A percentile compares a stretch with the other conserved stretches of the same genome.
These are phyloP conservation scores for Phaeophleospora eucalypticola DNA, from an alignment of 2,329 filamentous ascomycete species.

Conservation along the genomic window DNA sequence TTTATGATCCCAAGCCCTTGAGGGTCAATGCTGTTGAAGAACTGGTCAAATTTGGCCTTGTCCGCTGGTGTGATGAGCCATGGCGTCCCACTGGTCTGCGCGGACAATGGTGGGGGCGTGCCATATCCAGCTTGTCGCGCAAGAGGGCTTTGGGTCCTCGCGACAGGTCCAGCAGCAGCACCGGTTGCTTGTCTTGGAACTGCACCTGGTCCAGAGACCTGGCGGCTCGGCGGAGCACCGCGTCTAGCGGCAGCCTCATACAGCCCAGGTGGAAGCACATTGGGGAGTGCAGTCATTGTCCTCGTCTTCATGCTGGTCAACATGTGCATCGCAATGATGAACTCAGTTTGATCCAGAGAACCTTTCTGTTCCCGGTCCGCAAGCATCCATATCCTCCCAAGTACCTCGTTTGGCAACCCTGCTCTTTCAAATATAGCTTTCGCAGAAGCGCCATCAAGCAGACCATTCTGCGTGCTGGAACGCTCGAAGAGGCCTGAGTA, in stretches of 20 bases:
- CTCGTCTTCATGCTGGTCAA: conserved; percentile 87
- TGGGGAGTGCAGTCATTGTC: conserved; percentile 72
- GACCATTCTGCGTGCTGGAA: conserved; percentile 70
- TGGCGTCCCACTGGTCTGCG: conserved; percentile 58
- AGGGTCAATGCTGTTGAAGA: conserved; percentile 82
- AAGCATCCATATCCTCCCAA: conserved; percentile 95
- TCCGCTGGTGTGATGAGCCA: conserved; percentile 83
- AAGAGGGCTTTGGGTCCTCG: conserved; percentile 58
- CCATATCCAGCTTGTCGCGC: conserved; percentile 45
- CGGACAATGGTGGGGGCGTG: conserved; percentile 47
- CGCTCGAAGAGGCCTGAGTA: conserved; percentile 89
- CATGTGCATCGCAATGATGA: conserved; percentile 97
- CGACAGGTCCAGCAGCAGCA: conserved; percentile 40
- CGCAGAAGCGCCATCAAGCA: conserved; percentile 68
- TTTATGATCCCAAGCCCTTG: conserved; percentile 76
- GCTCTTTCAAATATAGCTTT: conserved; percentile 95
- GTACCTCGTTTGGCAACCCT: conserved; percentile 77
- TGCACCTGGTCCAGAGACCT: conserved; percentile 38
- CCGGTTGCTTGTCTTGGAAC: conserved; percentile 83
- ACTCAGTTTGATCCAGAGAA: conserved; percentile 79
- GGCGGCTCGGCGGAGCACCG: conserved; percentile 41
- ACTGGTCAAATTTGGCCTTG: conserved; percentile 80
- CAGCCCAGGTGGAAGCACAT: conserved; percentile 73
- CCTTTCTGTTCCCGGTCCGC: conserved; percentile 92
- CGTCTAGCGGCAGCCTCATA: conserved; percentile 85